phyloP scores from a whole-genome alignment of 2,329 filamentous ascomycete species.

The Colletotrichum coccodes region DNA sequence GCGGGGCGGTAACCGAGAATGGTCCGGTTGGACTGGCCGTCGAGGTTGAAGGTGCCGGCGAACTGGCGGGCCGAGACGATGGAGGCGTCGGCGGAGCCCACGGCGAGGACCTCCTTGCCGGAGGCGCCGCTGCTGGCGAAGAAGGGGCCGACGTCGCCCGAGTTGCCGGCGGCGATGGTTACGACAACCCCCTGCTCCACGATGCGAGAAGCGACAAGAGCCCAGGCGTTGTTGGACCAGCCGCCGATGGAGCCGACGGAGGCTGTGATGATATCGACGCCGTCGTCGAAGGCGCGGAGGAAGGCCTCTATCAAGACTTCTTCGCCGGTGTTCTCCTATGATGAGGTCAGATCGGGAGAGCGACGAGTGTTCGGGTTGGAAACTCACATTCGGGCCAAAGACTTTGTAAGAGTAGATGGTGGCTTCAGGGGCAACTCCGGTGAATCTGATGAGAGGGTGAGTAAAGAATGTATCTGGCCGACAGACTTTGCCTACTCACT shows the following conservation, averaged over 20 bases:
- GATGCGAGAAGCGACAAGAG: constrained; percentile 51
- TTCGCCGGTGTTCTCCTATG: constrained; percentile 19
- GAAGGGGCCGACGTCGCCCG: constrained; percentile 37
- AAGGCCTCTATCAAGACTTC: constrained; percentile 32
- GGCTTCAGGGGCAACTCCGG: constrained; percentile 28
- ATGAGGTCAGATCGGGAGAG: background rate
- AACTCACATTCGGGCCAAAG: constrained; percentile 22
- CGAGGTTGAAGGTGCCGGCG: constrained; percentile 37
- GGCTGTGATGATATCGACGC: constrained; percentile 33
- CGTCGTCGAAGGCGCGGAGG: constrained; percentile 28
- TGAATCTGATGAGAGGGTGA: constrained; percentile 11
- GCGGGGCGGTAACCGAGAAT: constrained; percentile 38
- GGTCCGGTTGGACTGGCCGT: constrained; percentile 36
- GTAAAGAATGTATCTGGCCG: background rate
- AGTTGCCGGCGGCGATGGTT: constrained; percentile 30
- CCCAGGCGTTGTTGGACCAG: constrained; percentile 54
- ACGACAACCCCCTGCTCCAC: constrained; percentile 45
- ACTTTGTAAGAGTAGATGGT: constrained; percentile 30
- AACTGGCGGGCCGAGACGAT: constrained; percentile 26
- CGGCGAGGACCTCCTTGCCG: constrained; percentile 38
- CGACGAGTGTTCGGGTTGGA: background rate
- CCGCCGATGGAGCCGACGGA: constrained; percentile 25
- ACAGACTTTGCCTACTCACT: background rate
- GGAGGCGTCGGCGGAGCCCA: constrained; percentile 32
- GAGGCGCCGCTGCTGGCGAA: constrained; percentile 37